Base-by-base conservation (phyloP, 345 rosid species). In the Eucalyptus regnans region DNA sequence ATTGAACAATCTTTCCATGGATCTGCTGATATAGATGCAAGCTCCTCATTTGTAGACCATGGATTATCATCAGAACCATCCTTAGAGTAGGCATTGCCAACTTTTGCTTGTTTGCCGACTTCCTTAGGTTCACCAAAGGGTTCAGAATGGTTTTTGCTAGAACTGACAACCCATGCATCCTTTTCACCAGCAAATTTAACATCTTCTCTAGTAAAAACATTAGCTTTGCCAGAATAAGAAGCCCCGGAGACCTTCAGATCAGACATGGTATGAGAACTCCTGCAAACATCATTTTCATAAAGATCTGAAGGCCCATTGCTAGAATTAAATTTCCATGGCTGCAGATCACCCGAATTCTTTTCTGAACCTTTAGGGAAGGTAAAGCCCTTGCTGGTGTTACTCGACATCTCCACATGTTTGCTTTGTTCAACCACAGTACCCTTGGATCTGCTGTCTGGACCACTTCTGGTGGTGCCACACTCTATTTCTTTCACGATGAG, bases 401-500 rank as follows among this genome's bases (percentile, higher is more conserved):
- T 90, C 88, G 27, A 41, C 20, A 90, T 84, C 80, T 95, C 96
- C 87, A 91, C 93, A 25, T 89, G 90, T 87, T 92, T 95, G 66
- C 87, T 91, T 46, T 88, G 90, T 51, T 95, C 96, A 89, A 92
- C 94, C 88, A 89, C 92, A 91, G 93, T 89, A 84, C 91, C 93
- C 90, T 91, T 93, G 94, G 95, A 94, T 91, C 92, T 94, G 93
- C 90, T 91, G 50, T 95, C 97, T 89, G 94, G 91, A 20, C 95
- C 96, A 88, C 94, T 95, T 84, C 94, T 93, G 56, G 91, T 93
- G 80, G 95, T 92, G 86, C 98, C 96, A 86, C 93, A 96, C 88
- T 95, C 97, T 87, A 97, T 93, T 90, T 97, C 99, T 91, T 96
- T 97, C 87, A 97, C 96, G 91, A 97, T 93, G 60, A 97, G 97